Evolutionary conservation across 2,329 filamentous ascomycete genomes (phyloP).

Genomic region (Cadophora gregata): DNA sequence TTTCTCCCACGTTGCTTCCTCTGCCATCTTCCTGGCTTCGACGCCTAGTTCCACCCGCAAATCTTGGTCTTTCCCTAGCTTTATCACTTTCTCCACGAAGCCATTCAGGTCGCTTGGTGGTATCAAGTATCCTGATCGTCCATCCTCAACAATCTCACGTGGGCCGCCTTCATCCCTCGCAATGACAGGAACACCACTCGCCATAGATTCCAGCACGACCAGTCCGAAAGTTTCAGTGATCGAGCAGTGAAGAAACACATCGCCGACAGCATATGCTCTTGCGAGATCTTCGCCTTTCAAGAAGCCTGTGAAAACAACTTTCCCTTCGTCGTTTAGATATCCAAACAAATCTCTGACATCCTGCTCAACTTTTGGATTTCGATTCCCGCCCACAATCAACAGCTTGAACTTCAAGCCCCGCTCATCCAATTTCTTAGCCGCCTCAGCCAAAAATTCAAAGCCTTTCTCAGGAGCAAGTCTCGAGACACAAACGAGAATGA

Average conservation of each 20-base stretch:
- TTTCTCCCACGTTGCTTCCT: slow-evolving; percentile 72
- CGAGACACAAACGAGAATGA: slow-evolving; percentile 70
- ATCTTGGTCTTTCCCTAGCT: slow-evolving; percentile 53
- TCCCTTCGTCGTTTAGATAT: slow-evolving; percentile 52
- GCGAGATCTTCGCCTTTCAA: slow-evolving; percentile 65
- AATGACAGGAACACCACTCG: slow-evolving; percentile 71
- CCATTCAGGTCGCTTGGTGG: slow-evolving; percentile 62
- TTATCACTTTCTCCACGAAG: slow-evolving; percentile 61
- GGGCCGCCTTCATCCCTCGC: slow-evolving; percentile 73
- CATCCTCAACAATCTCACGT: slow-evolving; percentile 68
- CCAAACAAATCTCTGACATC: slow-evolving; percentile 67
- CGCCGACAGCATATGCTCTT: slow-evolving; percentile 70
- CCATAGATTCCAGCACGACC: slow-evolving; percentile 74
- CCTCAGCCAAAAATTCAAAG: slow-evolving; percentile 69
- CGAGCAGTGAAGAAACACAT: slow-evolving; percentile 73
- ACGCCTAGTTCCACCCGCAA: slow-evolving; percentile 54
- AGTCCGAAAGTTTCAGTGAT: slow-evolving; percentile 75
- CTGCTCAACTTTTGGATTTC: slow-evolving; percentile 65
- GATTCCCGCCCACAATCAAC: slow-evolving; percentile 71
- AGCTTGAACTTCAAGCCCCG: slow-evolving; percentile 66
- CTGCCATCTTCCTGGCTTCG: slow-evolving; percentile 60
- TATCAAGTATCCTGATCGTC: slow-evolving; percentile 65
- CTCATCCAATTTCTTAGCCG: slow-evolving; percentile 58
- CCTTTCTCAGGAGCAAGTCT: slow-evolving; percentile 74
- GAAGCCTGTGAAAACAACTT: slow-evolving; percentile 71